phyloP scores from a whole-genome alignment of 2,329 filamentous ascomycete genomes.

The Massarina eburnea region DNA sequence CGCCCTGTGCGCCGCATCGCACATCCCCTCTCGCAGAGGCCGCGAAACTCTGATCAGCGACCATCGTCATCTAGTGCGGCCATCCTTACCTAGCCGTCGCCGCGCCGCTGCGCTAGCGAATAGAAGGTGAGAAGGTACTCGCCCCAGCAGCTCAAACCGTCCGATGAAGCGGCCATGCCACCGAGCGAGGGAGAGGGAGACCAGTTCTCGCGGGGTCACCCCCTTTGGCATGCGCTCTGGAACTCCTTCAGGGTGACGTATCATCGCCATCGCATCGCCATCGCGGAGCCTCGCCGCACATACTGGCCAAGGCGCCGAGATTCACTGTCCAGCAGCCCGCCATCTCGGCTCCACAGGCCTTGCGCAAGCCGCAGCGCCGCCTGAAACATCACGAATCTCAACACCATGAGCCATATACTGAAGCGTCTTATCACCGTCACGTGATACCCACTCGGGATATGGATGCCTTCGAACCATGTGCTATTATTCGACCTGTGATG shows the following conservation, averaged over 20 bases:
- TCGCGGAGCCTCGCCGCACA: background rate
- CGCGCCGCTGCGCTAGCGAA: background rate
- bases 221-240: no score
- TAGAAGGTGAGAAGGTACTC: no score
- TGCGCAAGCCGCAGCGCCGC: slow-evolving; percentile 17
- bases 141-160: background rate
- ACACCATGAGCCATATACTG: slow-evolving; percentile 26
- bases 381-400: slow-evolving; percentile 34
- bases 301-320: slow-evolving; percentile 8
- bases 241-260: slow-evolving; percentile 8
- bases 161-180: slow-evolving; percentile 1
- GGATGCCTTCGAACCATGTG: slow-evolving; percentile 1
- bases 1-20: background rate
- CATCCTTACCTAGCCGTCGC: background rate
- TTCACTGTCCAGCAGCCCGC: slow-evolving; percentile 6
- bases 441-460: slow-evolving; percentile 5
- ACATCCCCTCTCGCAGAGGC: background rate
- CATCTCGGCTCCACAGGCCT: slow-evolving; percentile 11
- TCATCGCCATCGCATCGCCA: slow-evolving; percentile 6
- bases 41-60: background rate
- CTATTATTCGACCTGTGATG: no score
- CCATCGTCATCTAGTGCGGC: background rate
- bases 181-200: no score
- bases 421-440: slow-evolving; percentile 9
- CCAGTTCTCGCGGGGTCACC: background rate